Base-by-base conservation (phyloP, 495 filamentous ascomycete genomes). In the Trichoderma virens region DNA sequence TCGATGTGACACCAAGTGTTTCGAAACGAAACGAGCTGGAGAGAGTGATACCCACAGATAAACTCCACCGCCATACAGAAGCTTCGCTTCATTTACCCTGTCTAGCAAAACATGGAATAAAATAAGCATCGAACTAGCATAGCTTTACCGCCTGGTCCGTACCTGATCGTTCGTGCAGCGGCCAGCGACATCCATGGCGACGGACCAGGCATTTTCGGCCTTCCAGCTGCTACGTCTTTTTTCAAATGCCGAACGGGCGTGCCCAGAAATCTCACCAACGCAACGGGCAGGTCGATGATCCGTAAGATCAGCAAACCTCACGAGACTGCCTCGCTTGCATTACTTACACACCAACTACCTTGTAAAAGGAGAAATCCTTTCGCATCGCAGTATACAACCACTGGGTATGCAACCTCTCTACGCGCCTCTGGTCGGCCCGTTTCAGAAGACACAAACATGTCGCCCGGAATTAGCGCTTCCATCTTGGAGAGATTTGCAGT, bases 11-110 rank as follows among this genome's bases (percentile, higher is more conserved):
- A 56, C 25, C 27, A 56, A 28, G 11, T 14, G 51, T 56, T 56
- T 56, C 51, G 51, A 56, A 56, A 56, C 51, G 25, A 56, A 56
- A 56, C 51, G 16, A 56, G 27, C 11, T 25, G 51, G 51, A 30
- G 51, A 56, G 27, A 8, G 23, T n/a, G 25, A 27, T 27, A 8
- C 20, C 23, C 51, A 16, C 51, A 30, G 25, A 56, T 18, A 30
- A 6, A n/a, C 51, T 30, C 51, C 51, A 30, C 51, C 16, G 0
- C 13, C 9, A 56, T 27, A 3, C 51, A 1, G 23, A 20, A 30
- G 9, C 8, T 56, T 56, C 25, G 51, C 27, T 4, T 35, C 34
- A 5, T 35, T 35, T 35, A 9, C 41, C 41, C n/a, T 5, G 18
- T 16, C 9, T 16, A 18, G 41, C 41, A 45, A 5, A 28, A 56